Evolutionary conservation across 2,329 filamentous ascomycete genomes (phyloP), one percentile per base, ranked within the genome.

Genomic region (Trichoderma cornu-damae): DNA sequence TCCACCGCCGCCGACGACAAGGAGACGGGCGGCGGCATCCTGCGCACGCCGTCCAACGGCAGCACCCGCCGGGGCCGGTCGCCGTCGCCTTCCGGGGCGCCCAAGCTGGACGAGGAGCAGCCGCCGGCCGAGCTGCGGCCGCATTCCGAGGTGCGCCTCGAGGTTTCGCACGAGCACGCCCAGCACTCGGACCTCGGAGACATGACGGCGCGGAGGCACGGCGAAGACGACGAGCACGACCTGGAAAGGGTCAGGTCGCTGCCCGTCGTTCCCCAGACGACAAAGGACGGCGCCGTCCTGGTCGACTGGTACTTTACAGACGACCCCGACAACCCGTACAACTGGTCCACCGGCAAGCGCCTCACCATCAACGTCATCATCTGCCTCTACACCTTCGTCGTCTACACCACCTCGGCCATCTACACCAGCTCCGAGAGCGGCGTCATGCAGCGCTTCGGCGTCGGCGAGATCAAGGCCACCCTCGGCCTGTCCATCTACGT

Each of bases 401-500:
- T 85, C 57, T 84, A 83, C 69, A 74, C 73, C 4, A 70, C 71
- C 1, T 75, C 72, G 0, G 70, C 77, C 52, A 79, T 79, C 60
- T 80, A 79, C 64, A 77, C 76, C 0, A 69, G 77, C 6, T 76
- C 74, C 9, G 69, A 70, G 30, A 63, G 66, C 26, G 79, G 79
- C 6, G 73, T 87, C 14, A 78, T 79, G 66, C 61, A 70, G 7
- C 71, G 73, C 16, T 87, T 85, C 61, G 74, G 75, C 28, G 78
- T 86, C 38, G 73, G 73, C 20, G 67, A 75, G 28, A 72, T 79
- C 8, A 73, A 77, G 8, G 80, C 82, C 2, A 78, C 79, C 0
- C 73, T 87, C 0, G 83, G 82, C 0, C 73, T 87, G 4, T 77
- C 82, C 0, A 76, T 87, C 58, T 87, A 86, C 64, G 83, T 87